A percentile compares a stretch with the other conserved stretches of the same genome.
Conservation (phyloP, 2,329 filamentous ascomycete genomes). For the Fusarium palustre region DNA sequence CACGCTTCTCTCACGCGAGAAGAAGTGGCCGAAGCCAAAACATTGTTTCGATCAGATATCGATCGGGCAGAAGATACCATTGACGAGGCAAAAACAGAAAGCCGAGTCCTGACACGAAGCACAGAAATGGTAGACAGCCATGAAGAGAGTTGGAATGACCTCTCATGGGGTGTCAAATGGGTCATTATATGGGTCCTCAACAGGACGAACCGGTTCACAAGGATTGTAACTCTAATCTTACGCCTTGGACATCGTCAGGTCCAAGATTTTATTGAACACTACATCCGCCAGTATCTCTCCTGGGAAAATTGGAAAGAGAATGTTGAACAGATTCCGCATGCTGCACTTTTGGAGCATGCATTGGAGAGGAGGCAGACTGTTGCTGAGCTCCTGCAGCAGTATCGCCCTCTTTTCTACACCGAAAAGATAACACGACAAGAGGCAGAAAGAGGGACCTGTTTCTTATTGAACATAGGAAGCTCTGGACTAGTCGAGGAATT, state of each 20-base stretch:
- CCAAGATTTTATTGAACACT: slow-evolving; percentile 39
- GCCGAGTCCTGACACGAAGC: not conserved
- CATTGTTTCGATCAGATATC: not conserved
- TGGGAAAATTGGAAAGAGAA: slow-evolving; percentile 39
- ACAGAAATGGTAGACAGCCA: not conserved
- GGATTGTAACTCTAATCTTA: slow-evolving; percentile 30
- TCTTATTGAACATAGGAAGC: slow-evolving; percentile 26
- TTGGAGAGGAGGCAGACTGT: slow-evolving; percentile 15
- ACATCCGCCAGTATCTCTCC: slow-evolving; percentile 34
- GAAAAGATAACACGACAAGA: slow-evolving; percentile 38
- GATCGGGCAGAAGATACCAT: not conserved
- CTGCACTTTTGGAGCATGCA: slow-evolving; percentile 17
- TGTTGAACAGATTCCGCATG: slow-evolving; percentile 24
- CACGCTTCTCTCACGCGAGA: not conserved
- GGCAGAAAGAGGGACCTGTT: slow-evolving; percentile 30
- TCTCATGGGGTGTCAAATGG: slow-evolving; percentile 45
- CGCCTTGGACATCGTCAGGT: slow-evolving; percentile 40
- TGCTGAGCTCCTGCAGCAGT: slow-evolving; percentile 20
- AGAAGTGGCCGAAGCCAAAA: not conserved
- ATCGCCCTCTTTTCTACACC: slow-evolving; percentile 43
- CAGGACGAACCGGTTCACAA: slow-evolving; percentile 36
- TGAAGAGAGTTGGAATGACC: slow-evolving; percentile 38
- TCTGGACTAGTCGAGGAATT: slow-evolving; percentile 14
- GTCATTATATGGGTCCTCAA: slow-evolving; percentile 42
- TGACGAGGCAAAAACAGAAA: not conserved